phyloP scores from a whole-genome alignment of 768 basidiomycete genomes.

The Termitomyces titanicus region DNA sequence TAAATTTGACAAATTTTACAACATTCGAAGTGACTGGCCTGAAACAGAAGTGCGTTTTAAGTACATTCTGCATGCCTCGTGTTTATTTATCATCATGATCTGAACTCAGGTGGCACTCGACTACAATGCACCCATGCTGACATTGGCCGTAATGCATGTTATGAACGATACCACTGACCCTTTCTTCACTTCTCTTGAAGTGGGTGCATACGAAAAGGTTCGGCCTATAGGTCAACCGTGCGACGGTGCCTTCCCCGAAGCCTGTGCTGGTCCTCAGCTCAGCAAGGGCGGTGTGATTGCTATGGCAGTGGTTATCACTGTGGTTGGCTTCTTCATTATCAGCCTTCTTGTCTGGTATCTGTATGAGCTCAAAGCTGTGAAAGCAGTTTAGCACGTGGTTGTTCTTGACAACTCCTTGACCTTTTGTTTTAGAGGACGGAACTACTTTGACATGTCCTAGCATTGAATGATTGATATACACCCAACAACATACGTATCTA shows the following conservation, averaged over 20 bases:
- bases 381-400: not conserved
- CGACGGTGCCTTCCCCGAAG: conserved; percentile 61
- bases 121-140: conserved; percentile 88
- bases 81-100: not conserved
- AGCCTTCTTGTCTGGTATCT: conserved; percentile 41
- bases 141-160: conserved; percentile 77
- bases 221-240: conserved; percentile 72
- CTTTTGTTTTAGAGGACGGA: not conserved
- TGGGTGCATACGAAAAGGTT: conserved; percentile 60
- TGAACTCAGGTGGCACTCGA: conserved; percentile 66
- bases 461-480: not conserved
- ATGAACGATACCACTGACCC: conserved; percentile 67
- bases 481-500: not conserved
- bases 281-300: conserved; percentile 62
- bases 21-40: conserved; percentile 87
- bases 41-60: conserved; percentile 66
- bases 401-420: not conserved
- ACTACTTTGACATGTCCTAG: not conserved
- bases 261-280: conserved; percentile 50
- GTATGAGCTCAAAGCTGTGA: conserved; percentile 15
- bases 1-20: conserved; percentile 69
- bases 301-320: conserved; percentile 60
- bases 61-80: not conserved
- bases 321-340: conserved; percentile 58
- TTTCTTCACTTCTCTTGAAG: conserved; percentile 68